phyloP scores from a whole-genome alignment of 768 basidiomycete species.

The Kwoniella newhampshirensis region DNA sequence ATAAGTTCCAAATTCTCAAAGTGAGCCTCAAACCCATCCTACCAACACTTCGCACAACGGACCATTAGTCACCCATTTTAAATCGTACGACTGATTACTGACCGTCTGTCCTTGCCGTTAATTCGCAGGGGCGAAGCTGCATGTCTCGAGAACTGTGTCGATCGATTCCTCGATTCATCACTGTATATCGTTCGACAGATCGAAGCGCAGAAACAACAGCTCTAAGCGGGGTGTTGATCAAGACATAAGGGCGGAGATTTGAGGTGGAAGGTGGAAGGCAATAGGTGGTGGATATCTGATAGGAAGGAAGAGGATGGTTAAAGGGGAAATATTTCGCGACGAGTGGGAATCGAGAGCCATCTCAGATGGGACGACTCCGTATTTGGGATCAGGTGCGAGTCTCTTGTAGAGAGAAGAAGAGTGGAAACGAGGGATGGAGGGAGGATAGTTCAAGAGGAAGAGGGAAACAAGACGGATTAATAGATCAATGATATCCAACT shows the following conservation, averaged over 20 bases:
- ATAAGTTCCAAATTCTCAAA: conserved; percentile 76
- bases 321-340: no score
- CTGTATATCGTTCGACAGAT: conserved; percentile 74
- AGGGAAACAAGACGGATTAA: no score
- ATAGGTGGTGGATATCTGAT: background rate
- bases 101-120: background rate
- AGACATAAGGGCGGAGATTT: background rate
- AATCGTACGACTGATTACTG: background rate
- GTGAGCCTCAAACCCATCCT: conserved; percentile 15
- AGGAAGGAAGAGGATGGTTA: background rate
- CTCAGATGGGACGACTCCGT: no score
- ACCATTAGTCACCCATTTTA: background rate
- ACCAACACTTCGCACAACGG: conserved; percentile 18
- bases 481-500: no score
- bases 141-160: conserved; percentile 86
- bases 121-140: conserved; percentile 62
- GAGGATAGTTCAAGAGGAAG: no score
- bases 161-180: conserved; percentile 84
- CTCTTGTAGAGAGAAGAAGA: no score
- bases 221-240: conserved; percentile 10
- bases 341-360: no score
- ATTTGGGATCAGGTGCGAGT: no score
- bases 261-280: background rate
- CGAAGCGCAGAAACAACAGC: conserved; percentile 48
- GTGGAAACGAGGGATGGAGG: no score